Evolutionary conservation across 2,329 filamentous ascomycete species (phyloP), one percentile per base, ranked within the genome.

Genomic region (Chaetomium globosum): DNA sequence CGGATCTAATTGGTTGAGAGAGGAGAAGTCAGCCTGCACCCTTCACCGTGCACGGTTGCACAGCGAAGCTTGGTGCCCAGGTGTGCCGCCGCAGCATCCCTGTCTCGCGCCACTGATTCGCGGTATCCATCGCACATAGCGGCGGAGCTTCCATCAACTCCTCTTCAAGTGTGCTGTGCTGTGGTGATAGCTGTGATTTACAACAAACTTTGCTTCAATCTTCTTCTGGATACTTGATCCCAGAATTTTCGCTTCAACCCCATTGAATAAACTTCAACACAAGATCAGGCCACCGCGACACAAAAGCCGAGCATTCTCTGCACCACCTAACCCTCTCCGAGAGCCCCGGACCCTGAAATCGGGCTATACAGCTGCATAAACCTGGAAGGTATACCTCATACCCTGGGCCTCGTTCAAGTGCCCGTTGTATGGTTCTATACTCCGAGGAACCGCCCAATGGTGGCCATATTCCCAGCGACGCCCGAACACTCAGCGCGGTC

Each of bases 371-470:
- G 10, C 21, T 21, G n/a, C 46, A 30, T 13, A 43, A 19, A n/a
- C 39, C 39, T 19, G 39, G 39, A 43, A 43, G 16, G 39, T 43
- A 16, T 19, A 19, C 16, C 4, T 43, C 36, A 43, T 21, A 54
- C 19, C 43, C 28, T 31, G 31, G 39, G 31, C 23, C 51, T 36
- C 58, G n/a, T 39, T 30, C n/a, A 51, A 36, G 53, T 46, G 54
- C 59, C 59, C 59, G 57, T 39, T 67, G 68, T 57, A 69, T 69
- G 68, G 61, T 63, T 57, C 26, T 39, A 49, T 26, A 33, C 57
- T 23, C 30, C 51, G 16, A 54, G 51, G 52, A 39, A 61, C 65
- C 57, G 61, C 61, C 65, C 66, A 66, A 71, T 72, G 70, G 68
- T 72, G 67, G 69, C 65, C 36, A 61, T 52, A 53, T 53, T 53